Evolutionary conservation across 768 basidiomycete genomes (phyloP), one percentile per base, ranked within the genome.

Genomic region (Suillus bovinus): DNA sequence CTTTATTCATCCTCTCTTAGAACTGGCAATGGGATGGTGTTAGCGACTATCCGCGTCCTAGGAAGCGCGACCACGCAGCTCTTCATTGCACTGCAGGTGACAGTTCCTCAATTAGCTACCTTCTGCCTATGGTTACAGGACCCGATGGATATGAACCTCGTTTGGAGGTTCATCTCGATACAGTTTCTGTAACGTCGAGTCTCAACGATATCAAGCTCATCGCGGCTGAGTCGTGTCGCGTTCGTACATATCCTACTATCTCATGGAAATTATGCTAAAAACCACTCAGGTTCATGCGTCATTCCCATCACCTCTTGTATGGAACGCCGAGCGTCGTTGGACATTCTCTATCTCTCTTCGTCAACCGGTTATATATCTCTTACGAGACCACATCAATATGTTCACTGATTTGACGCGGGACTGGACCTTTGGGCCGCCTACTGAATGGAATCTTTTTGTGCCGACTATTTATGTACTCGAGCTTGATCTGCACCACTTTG

Each of bases 341-440:
- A 78, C 79, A 0, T 84, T 94, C 70, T 78, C 85, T n/a, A 73
- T 94, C 50, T 84, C 83, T 13, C 77, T 99, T 29, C 83, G 86
- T 9, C 85, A 86, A 58, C 89, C 96, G 2, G 76, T 84, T 1
- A 80, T 96, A 39, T 91, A 86, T 70, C 79, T 97, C 22, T 80
- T 99, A 13, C 86, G 94, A 47, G 96, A 99, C 71, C 96, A 99
- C 70, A 86, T 95, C 76, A 96, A 94, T 69, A 92, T 98, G 83
- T 85, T 99, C 69, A 88, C 88, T 4, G 96, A 99, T 73, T 82
- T 99, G n/a, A 87, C 88, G 38, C 91, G 88, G 66, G 96, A 99
- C 70, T 99, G 96, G 94, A 82, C 81, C 27, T 85, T 90, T 13
- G 94, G 94, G 4, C 90, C 92, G 29, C 87, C 89, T 0, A 86